phyloP scores from a whole-genome alignment of 805 yeast genomes.

The Wickerhamiella siamensis region DNA sequence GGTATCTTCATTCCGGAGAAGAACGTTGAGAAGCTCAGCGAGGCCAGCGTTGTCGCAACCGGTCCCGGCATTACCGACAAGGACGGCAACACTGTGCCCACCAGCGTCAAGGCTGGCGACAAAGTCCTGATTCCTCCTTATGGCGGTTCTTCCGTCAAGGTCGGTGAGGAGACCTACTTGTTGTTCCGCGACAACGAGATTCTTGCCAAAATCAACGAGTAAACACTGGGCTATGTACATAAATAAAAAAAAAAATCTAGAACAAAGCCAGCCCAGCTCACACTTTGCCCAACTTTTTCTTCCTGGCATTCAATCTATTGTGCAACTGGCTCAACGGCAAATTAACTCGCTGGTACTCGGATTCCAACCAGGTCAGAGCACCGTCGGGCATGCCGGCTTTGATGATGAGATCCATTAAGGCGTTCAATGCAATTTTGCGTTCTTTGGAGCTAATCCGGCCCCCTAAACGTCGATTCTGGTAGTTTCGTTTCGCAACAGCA shows the following conservation, averaged over 20 bases:
- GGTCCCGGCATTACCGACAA: conserved; percentile 83
- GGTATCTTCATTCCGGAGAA: conserved; percentile 93
- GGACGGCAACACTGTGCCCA: conserved; percentile 57
- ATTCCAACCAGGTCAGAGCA: conserved; percentile 8
- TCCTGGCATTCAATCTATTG: background rate
- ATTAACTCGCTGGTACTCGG: conserved; percentile 6
- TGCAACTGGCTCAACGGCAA: background rate
- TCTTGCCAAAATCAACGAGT: conserved; percentile 76
- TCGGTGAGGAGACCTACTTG: conserved; percentile 59
- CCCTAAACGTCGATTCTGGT: conserved; percentile 8
- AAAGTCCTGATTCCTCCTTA: conserved; percentile 85
- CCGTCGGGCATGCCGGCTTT: background rate
- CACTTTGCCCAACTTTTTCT: background rate
- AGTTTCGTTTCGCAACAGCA: conserved; percentile 11
- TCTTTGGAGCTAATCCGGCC: conserved; percentile 7
- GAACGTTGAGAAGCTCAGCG: conserved; percentile 85
- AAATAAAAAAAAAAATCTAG: background rate
- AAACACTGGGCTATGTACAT: conserved; percentile 12
- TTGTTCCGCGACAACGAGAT: conserved; percentile 89
- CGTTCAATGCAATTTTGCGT: conserved; percentile 11
- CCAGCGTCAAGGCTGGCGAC: conserved; percentile 80
- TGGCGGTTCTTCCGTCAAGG: conserved; percentile 82
- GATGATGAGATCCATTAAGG: conserved; percentile 5
- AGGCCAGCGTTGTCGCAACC: conserved; percentile 82
- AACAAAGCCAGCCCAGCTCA: background rate